A percentile compares a stretch with the other conserved stretches of the same genome.
These are phyloP conservation scores for Cryomyces minteri DNA, from an alignment of 495 filamentous ascomycete genomes.

Conservation along the genomic window DNA sequence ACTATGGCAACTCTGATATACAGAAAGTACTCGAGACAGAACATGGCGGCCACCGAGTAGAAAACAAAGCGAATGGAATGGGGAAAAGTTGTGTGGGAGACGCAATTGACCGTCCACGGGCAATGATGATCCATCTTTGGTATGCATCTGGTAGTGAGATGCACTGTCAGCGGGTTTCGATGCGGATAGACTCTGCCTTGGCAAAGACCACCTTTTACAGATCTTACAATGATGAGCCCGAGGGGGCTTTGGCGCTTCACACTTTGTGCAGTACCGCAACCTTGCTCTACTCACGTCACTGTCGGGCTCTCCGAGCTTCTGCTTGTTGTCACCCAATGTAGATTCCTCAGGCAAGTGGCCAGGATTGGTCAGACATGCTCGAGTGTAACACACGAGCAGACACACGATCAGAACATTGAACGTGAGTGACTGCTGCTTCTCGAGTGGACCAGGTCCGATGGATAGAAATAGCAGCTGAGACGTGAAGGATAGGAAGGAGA, in stretches of 20 bases:
- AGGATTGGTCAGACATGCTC: constrained; percentile 59
- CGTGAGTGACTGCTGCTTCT: constrained; percentile 34
- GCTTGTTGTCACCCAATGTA: constrained; percentile 4
- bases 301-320: not conserved
- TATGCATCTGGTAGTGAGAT: constrained; percentile 43
- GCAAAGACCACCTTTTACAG: constrained; percentile 42
- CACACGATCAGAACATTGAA: constrained; percentile 60
- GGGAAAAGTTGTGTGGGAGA: constrained; percentile 76
- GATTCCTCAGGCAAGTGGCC: constrained; percentile 30
- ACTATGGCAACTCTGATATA: constrained; percentile 39
- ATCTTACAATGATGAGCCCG: constrained; percentile 83
- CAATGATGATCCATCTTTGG: constrained; percentile 99
- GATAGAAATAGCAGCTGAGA: constrained; percentile 71
- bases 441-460: constrained; percentile 50
- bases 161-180: not conserved
- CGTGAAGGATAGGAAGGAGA: constrained; percentile 63
- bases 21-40: constrained; percentile 38
- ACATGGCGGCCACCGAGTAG: constrained; percentile 53
- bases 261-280: constrained; percentile 72
- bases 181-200: too few relatives aligned
- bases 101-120: constrained; percentile 88
- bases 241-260: constrained; percentile 63
- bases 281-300: constrained; percentile 10
- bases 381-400: constrained; percentile 65
- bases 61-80: constrained; percentile 80